Percentiles rank a stretch among this genome's conserved stretches.
These are phyloP conservation scores for Protomyces lactucae-debilis DNA, from an alignment of 1,139 yeast genomes.

Conservation along the genomic window DNA sequence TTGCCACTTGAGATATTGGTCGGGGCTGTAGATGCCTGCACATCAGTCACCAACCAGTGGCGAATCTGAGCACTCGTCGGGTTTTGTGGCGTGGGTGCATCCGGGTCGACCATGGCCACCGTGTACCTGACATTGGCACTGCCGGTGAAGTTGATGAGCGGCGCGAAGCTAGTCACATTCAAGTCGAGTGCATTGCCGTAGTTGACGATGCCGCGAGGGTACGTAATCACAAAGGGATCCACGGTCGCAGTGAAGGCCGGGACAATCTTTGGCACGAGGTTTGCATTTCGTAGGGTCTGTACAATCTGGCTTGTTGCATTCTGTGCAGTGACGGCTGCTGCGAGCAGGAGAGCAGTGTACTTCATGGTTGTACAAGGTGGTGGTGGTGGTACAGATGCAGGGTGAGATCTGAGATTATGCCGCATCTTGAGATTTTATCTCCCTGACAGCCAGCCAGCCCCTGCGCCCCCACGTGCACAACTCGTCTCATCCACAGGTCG, in stretches of 20 bases:
- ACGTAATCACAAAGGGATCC: constrained; percentile 7
- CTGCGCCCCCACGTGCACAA: too few species aligned
- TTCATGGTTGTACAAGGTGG: neutral
- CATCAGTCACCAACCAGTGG: constrained; percentile 21
- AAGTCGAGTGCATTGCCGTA: constrained; percentile 9
- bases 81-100: constrained; percentile 17
- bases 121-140: neutral
- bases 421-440: too few species aligned
- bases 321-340: constrained; percentile 1
- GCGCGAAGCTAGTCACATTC: neutral
- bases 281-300: constrained; percentile 2
- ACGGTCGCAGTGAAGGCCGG: constrained; percentile 16
- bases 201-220: constrained; percentile 20
- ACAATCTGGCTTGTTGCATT: constrained; percentile 9
- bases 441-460: too few species aligned
- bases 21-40: neutral
- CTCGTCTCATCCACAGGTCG: too few species aligned
- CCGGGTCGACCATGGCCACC: constrained; percentile 23
- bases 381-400: neutral
- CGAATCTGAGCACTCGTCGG: constrained; percentile 20
- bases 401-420: neutral
- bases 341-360: neutral
- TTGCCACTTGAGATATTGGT: neutral
- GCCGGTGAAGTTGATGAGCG: constrained; percentile 4
- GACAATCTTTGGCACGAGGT: constrained; percentile 3